A percentile compares a stretch with the other conserved stretches of the same genome.
Conservation (phyloP, 2,329 filamentous ascomycete genomes). For the Talaromyces albobiverticillius region DNA sequence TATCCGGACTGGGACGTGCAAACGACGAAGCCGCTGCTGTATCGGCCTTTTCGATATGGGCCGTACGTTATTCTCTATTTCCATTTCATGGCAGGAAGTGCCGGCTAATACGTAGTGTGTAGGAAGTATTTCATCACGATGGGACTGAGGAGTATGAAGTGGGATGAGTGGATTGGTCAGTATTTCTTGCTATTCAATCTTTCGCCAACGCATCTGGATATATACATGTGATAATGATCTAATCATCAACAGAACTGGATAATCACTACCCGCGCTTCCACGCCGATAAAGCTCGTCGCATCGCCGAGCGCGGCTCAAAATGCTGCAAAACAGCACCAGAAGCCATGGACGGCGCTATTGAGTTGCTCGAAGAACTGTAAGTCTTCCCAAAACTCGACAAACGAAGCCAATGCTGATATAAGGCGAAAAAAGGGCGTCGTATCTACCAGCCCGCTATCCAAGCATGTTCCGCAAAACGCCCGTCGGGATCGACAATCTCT, state of each 20-base stretch:
- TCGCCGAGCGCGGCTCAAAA: constrained; percentile 63
- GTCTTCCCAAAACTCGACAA: background rate
- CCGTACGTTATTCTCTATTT: constrained; percentile 43
- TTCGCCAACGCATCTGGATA: too few relatives aligned
- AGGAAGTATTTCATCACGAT: constrained; percentile 71
- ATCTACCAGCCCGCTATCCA: constrained; percentile 74
- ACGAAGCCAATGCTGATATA: background rate
- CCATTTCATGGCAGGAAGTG: too few relatives aligned
- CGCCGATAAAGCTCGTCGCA: constrained; percentile 65
- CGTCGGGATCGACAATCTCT: constrained; percentile 66
- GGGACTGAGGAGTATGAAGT: constrained; percentile 68
- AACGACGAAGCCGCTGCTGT: constrained; percentile 69
- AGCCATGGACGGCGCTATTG: constrained; percentile 68
- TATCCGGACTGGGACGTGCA: constrained; percentile 68
- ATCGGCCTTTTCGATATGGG: constrained; percentile 74
- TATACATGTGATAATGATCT: too few relatives aligned
- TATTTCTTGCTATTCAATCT: too few relatives aligned
- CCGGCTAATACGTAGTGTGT: too few relatives aligned
- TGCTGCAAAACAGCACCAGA: constrained; percentile 68
- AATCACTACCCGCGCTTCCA: constrained; percentile 74
- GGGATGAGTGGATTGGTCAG: constrained; percentile 68
- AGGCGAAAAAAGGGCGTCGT: constrained; percentile 52
- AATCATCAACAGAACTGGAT: constrained; percentile 61
- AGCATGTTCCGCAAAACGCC: constrained; percentile 62
- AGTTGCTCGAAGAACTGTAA: constrained; percentile 71